These are phyloP conservation scores for Chytriomyces confervae DNA, from an alignment of 192 early-diverging fungal genomes.

Conservation along the genomic window DNA sequence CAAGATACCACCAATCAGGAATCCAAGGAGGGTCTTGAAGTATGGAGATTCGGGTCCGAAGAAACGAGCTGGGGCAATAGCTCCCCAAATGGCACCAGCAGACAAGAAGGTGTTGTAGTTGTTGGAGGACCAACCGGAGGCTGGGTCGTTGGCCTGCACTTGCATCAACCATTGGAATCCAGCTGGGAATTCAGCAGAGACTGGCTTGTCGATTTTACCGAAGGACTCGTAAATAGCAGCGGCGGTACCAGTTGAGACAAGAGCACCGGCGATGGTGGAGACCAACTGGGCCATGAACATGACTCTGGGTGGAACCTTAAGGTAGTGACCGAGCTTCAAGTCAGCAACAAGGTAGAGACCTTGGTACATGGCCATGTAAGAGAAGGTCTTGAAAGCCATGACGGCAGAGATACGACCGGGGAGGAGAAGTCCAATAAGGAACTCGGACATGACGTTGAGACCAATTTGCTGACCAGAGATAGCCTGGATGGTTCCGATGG, in stretches of 20 bases:
- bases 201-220: neutral
- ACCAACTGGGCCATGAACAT: slow-evolving; percentile 62
- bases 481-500: slow-evolving; percentile 80
- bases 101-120: slow-evolving; percentile 33
- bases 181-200: no score
- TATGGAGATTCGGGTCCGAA: slow-evolving; percentile 31
- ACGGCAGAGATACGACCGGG: slow-evolving; percentile 83
- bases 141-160: no score
- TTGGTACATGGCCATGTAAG: slow-evolving; percentile 80
- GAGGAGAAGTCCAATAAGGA: slow-evolving; percentile 78
- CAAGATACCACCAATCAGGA: slow-evolving; percentile 30
- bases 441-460: slow-evolving; percentile 86
- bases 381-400: slow-evolving; percentile 85
- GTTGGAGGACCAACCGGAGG: neutral
- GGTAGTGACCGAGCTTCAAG: slow-evolving; percentile 78
- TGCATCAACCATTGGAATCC: no score
- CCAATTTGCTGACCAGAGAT: slow-evolving; percentile 81
- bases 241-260: slow-evolving; percentile 41
- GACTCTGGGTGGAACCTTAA: slow-evolving; percentile 66
- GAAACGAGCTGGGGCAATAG: slow-evolving; percentile 40
- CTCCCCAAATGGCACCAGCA: slow-evolving; percentile 42
- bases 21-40: slow-evolving; percentile 22
- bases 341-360: slow-evolving; percentile 71
- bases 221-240: slow-evolving; percentile 14
- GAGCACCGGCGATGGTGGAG: slow-evolving; percentile 62